phyloP scores from a whole-genome alignment of 805 yeast species.

The Nakazawaea wickerhamii region DNA sequence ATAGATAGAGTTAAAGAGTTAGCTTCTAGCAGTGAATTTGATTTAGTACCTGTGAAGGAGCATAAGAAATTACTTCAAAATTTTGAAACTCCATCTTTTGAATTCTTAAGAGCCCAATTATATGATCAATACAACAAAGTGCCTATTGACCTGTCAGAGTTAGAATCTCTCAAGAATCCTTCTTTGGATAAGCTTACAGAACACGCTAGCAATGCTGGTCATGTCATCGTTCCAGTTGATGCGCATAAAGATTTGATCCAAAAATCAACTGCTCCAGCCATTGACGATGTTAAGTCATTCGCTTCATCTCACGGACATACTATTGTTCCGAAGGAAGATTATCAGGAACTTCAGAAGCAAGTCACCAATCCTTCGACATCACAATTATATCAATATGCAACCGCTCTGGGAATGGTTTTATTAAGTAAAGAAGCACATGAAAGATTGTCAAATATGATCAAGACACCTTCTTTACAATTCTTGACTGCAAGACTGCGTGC shows the following conservation, averaged over 20 bases:
- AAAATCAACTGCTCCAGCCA: not conserved
- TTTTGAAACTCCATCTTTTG: slow-evolving; percentile 16
- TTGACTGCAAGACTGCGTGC: slow-evolving; percentile 18
- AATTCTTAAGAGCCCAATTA: slow-evolving; percentile 8
- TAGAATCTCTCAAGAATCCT: slow-evolving; percentile 14
- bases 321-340: slow-evolving; percentile 9
- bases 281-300: not conserved
- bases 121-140: not conserved
- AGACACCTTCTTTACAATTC: slow-evolving; percentile 24
- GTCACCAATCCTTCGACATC: slow-evolving; percentile 12
- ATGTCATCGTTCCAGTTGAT: not conserved
- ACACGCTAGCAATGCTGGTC: not conserved
- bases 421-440: slow-evolving; percentile 16
- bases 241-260: not conserved
- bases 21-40: slow-evolving; percentile 9
- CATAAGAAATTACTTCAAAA: slow-evolving; percentile 11
- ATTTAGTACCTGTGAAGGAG: slow-evolving; percentile 14
- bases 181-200: slow-evolving; percentile 7
- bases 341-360: slow-evolving; percentile 1
- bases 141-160: not conserved
- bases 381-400: slow-evolving; percentile 9
- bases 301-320: not conserved
- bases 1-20: not conserved
- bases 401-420: slow-evolving; percentile 13
- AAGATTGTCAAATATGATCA: slow-evolving; percentile 15